A percentile compares a stretch with the other conserved stretches of the same genome.
phyloP scores from a whole-genome alignment of 2,329 filamentous ascomycete genomes.

The Aspergillus sp. region DNA sequence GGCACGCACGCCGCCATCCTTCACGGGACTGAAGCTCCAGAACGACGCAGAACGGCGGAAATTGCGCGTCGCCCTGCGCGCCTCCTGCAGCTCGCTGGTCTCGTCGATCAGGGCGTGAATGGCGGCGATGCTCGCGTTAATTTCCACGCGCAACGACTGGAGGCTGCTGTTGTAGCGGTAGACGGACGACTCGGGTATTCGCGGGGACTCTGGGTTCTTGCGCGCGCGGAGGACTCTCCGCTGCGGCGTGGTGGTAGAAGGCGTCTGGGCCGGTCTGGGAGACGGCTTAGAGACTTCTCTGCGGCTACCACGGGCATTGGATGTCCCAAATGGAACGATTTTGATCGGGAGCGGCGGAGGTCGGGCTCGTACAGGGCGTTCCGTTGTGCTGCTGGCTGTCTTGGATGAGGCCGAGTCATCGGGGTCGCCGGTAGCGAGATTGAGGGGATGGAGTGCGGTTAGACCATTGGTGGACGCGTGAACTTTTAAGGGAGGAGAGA shows the following conservation, averaged over 20 bases:
- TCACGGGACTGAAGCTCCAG: conserved; percentile 38
- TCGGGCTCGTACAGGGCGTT: background rate
- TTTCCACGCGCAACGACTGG: conserved; percentile 24
- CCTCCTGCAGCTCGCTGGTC: conserved; percentile 22
- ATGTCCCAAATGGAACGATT: conserved; percentile 15
- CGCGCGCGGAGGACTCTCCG: background rate
- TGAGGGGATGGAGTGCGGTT: background rate
- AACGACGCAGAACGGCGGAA: conserved; percentile 35
- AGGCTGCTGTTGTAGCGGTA: conserved; percentile 25
- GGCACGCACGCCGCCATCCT: conserved; percentile 9
- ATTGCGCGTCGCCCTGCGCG: conserved; percentile 23
- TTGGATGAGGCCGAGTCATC: background rate
- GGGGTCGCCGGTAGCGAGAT: background rate
- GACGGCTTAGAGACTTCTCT: background rate
- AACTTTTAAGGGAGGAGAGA: conserved; percentile 28
- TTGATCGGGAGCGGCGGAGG: conserved; percentile 23
- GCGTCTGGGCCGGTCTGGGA: background rate
- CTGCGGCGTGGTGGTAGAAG: background rate
- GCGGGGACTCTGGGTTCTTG: conserved; percentile 1
- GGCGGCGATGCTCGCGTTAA: conserved; percentile 25
- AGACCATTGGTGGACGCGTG: conserved; percentile 17
- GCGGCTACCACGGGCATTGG: background rate
- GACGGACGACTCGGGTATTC: conserved; percentile 8
- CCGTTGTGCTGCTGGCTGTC: background rate
- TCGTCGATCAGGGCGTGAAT: conserved; percentile 27